Conservation (phyloP, 345 rosid species). For the Populus nigra region DNA sequence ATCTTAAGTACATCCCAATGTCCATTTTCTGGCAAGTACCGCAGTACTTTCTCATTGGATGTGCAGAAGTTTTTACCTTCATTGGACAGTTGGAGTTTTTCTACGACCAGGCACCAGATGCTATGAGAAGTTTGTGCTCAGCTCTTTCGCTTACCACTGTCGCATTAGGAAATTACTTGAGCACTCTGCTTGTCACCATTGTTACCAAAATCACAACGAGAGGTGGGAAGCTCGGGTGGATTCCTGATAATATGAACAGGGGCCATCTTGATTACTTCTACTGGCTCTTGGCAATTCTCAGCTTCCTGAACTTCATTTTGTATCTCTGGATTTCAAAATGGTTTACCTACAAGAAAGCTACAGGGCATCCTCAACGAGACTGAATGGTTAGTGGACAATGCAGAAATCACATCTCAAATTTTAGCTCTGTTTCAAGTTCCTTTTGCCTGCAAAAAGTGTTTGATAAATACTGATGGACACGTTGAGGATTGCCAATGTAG, state of each 20-base stretch:
- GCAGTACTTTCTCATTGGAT: constrained; percentile 76
- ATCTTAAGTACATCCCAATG: constrained; percentile 51
- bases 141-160: constrained; percentile 77
- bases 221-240: constrained; percentile 76
- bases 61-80: constrained; percentile 85
- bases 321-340: constrained; percentile 70
- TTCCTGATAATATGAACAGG: constrained; percentile 68
- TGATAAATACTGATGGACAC: neutral
- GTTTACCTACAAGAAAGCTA: constrained; percentile 72
- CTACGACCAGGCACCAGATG: constrained; percentile 96
- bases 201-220: constrained; percentile 54
- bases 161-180: constrained; percentile 75
- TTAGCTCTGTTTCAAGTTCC: neutral
- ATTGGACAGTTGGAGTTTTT: constrained; percentile 86
- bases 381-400: neutral
- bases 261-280: constrained; percentile 91
- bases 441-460: neutral
- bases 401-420: neutral
- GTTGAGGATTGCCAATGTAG: neutral
- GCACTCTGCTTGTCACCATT: constrained; percentile 65
- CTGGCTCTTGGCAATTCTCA: constrained; percentile 71
- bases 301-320: constrained; percentile 63
- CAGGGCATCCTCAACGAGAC: constrained; percentile 9
- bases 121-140: constrained; percentile 85
- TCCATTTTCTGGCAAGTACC: constrained; percentile 96